phyloP scores from a whole-genome alignment of 345 rosid species.

The Eucalyptus polyanthemos region DNA sequence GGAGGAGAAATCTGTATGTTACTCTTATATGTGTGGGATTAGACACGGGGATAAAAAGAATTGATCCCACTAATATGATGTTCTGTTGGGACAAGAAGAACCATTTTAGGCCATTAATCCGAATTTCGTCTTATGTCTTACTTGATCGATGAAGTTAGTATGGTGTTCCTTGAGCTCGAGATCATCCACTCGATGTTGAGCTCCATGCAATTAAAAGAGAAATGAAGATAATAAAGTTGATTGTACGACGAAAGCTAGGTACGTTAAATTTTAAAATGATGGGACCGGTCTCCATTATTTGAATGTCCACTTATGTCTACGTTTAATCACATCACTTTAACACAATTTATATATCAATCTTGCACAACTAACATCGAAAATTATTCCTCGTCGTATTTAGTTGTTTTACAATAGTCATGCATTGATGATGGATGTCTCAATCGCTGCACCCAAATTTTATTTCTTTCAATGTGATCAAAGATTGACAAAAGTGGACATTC shows the following conservation, averaged over 20 bases:
- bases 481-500: too few relatives aligned
- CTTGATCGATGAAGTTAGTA: background rate
- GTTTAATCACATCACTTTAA: too few relatives aligned
- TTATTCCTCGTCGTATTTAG: too few relatives aligned
- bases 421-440: too few relatives aligned
- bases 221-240: background rate
- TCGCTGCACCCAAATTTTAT: too few relatives aligned
- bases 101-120: background rate
- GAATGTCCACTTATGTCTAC: background rate
- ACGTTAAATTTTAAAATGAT: background rate
- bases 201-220: background rate
- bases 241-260: too few relatives aligned
- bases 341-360: background rate
- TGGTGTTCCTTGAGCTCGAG: background rate
- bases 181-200: background rate
- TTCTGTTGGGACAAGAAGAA: background rate
- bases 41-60: background rate
- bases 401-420: too few relatives aligned
- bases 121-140: background rate
- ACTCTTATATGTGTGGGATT: background rate
- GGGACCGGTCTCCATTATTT: background rate
- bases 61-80: background rate
- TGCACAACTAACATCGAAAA: too few relatives aligned
- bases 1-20: background rate
- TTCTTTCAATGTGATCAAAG: too few relatives aligned